Percentiles rank a stretch among this genome's conserved stretches.
Conservation (phyloP, 176 grass and related monocot species). For the Urochloa ruziziensis region DNA sequence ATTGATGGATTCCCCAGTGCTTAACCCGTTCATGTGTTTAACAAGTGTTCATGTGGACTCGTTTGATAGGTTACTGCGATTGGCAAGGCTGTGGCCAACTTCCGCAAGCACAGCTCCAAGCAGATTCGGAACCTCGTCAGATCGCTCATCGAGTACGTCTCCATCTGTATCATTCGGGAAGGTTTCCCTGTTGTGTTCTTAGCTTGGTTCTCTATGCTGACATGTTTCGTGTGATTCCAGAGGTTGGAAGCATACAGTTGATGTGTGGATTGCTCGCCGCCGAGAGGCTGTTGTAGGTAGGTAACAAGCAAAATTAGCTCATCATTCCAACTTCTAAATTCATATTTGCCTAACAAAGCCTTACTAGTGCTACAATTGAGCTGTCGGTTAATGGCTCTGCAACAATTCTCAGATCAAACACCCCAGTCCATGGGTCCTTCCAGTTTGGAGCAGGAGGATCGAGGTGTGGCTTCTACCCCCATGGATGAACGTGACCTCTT, state of each 20-base stretch:
- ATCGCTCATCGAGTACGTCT: conserved; percentile 65
- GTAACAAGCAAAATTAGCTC: conserved; percentile 19
- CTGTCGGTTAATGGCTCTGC: neutral
- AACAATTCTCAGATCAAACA: conserved; percentile 49
- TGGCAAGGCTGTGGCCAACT: conserved; percentile 51
- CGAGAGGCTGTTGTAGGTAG: conserved; percentile 57
- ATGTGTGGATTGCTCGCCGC: conserved; percentile 60
- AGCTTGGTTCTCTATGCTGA: neutral
- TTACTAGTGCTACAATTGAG: neutral
- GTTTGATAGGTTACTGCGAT: conserved; percentile 56
- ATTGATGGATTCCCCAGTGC: neutral
- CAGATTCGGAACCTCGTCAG: conserved; percentile 66
- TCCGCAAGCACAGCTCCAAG: conserved; percentile 64
- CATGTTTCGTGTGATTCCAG: conserved; percentile 43
- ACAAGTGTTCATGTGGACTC: conserved; percentile 16
- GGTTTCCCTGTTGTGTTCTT: neutral
- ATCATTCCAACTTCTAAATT: neutral
- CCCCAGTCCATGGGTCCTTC: conserved; percentile 61
- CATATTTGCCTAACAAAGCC: neutral
- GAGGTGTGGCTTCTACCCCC: conserved; percentile 41
- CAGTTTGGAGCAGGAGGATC: conserved; percentile 51
- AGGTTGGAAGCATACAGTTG: conserved; percentile 72
- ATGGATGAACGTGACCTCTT: conserved; percentile 54
- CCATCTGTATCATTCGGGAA: neutral
- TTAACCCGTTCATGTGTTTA: neutral